Percentiles rank a stretch among this genome's conserved stretches.
Evolutionary conservation across 129 eudicot species (phyloP).

Genomic region (Flaveria sonorensis): DNA sequence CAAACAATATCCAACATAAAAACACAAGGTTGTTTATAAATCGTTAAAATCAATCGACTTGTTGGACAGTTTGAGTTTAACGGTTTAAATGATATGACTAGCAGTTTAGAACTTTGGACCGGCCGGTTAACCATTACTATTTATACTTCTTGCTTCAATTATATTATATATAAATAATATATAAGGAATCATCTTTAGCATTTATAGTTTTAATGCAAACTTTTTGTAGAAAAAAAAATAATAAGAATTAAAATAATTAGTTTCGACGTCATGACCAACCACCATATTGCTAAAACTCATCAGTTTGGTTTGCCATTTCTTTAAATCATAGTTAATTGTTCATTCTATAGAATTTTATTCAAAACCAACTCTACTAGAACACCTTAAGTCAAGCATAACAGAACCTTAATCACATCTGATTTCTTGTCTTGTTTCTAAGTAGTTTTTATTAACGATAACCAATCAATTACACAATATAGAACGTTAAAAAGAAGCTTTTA

Average conservation of each 20-base stretch:
- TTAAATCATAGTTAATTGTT: neutral
- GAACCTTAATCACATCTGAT: neutral
- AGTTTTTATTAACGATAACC: neutral
- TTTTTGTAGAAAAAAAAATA: no score
- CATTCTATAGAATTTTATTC: neutral
- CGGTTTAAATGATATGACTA: neutral
- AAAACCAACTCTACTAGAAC: neutral
- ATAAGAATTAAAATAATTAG: no score
- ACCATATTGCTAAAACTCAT: neutral
- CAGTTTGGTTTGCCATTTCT: neutral
- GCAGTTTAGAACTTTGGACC: neutral
- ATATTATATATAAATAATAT: no score
- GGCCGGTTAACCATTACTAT: neutral
- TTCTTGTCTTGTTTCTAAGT: neutral
- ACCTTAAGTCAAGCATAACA: neutral
- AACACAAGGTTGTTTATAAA: neutral
- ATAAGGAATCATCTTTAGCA: neutral
- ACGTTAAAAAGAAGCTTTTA: slow-evolving; percentile 30
- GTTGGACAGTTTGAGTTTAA: neutral
- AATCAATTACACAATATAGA: slow-evolving; percentile 26
- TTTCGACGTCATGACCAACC: neutral
- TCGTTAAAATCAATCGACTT: neutral
- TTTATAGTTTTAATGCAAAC: no score
- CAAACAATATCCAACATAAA: neutral
- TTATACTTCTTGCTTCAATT: neutral